Conservation (phyloP, 768 basidiomycete species). For the Sarcodon sp. region DNA sequence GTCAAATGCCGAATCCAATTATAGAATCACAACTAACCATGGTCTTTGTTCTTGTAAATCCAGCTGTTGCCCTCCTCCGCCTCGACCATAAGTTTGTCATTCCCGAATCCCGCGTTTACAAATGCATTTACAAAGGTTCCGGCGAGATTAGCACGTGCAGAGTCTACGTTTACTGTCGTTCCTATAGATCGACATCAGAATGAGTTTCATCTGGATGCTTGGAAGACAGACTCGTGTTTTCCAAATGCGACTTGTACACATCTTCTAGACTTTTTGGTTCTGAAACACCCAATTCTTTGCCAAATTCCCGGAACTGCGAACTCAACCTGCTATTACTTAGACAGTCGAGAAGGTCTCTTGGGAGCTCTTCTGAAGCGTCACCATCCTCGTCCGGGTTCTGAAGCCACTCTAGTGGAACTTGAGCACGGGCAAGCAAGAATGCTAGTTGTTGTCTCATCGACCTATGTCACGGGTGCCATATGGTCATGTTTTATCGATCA, state of each 20-base stretch:
- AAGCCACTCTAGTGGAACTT: slow-evolving; percentile 85
- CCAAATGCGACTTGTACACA: slow-evolving; percentile 94
- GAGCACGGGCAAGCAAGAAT: slow-evolving; percentile 85
- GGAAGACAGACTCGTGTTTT: slow-evolving; percentile 60
- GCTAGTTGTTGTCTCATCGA: slow-evolving; percentile 93
- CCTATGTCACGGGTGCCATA: slow-evolving; percentile 21
- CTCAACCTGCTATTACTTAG: slow-evolving; percentile 81
- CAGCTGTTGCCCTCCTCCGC: slow-evolving; percentile 95
- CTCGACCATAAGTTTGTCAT: slow-evolving; percentile 96
- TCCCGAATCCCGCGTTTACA: slow-evolving; percentile 96
- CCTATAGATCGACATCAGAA: slow-evolving; percentile 23
- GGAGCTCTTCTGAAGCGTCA: slow-evolving; percentile 44
- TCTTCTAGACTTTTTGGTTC: slow-evolving; percentile 92
- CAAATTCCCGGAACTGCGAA: slow-evolving; percentile 77
- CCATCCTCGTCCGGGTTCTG: slow-evolving; percentile 40
- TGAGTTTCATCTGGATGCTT: neutral
- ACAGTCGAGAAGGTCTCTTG: slow-evolving; percentile 76
- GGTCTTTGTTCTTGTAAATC: slow-evolving; percentile 99
- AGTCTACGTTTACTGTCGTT: slow-evolving; percentile 71
- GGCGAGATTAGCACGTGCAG: slow-evolving; percentile 87
- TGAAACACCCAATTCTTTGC: slow-evolving; percentile 82
- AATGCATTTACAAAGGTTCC: slow-evolving; percentile 98
- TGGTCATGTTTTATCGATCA: neutral
- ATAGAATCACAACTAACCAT: slow-evolving; percentile 36
- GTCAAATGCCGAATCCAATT: neutral